Conservation (phyloP, 257 asterid genomes). For the Pogostemon cablin region DNA sequence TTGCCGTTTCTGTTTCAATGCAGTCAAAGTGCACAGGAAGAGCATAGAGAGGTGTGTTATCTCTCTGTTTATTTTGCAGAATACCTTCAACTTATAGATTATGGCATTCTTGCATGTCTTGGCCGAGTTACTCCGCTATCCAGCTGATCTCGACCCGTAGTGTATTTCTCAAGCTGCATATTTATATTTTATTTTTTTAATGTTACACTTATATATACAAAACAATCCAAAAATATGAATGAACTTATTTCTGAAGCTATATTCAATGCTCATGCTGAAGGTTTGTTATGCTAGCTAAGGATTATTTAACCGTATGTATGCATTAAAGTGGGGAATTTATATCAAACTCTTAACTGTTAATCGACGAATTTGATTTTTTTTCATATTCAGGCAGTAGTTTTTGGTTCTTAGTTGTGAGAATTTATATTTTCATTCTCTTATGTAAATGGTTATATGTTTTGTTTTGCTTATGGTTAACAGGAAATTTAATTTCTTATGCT, state of each 20-base stretch:
- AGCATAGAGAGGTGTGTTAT: conserved; percentile 87
- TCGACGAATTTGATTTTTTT: not conserved
- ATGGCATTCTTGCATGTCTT: conserved; percentile 16
- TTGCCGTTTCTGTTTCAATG: conserved; percentile 94
- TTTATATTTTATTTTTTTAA: not conserved
- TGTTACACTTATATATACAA: not conserved
- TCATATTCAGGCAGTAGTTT: conserved; percentile 12
- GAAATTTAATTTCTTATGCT: conserved; percentile 12
- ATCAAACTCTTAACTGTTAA: conserved; percentile 4
- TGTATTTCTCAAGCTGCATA: not conserved
- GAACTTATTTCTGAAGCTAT: not conserved
- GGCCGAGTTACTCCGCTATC: conserved; percentile 4
- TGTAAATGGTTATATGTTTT: not conserved
- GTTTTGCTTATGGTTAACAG: conserved; percentile 6
- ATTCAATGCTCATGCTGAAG: not conserved
- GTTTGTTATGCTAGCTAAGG: conserved; percentile 15
- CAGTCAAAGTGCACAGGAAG: conserved; percentile 94
- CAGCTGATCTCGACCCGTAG: not conserved
- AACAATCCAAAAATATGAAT: conserved; percentile 14
- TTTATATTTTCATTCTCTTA: conserved; percentile 7
- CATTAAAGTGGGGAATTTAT: conserved; percentile 10
- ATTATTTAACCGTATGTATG: not conserved
- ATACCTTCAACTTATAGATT: not conserved
- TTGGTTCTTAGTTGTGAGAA: not conserved
- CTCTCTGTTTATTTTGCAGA: conserved; percentile 17